phyloP scores from a whole-genome alignment of 441 rosid genomes.

The Viola pubescens region DNA sequence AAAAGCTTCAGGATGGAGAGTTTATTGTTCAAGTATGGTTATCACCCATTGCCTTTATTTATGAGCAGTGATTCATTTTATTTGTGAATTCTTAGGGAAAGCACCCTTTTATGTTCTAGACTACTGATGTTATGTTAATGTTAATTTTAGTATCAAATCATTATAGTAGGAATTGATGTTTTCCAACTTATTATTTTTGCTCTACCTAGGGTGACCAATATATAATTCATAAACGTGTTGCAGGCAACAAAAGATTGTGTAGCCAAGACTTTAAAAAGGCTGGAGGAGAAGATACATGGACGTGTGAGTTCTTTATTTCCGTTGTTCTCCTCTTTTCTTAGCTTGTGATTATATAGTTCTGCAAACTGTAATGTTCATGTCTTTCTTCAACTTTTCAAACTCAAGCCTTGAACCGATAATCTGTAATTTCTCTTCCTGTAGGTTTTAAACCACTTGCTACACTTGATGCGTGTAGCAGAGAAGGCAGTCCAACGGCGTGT shows the following conservation, averaged over 20 bases:
- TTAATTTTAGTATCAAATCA: conserved; percentile 1
- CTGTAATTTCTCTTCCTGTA: conserved; percentile 27
- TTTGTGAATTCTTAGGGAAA: conserved; percentile 5
- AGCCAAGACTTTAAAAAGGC: conserved; percentile 87
- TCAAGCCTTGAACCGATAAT: conserved; percentile 13
- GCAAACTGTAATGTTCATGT: background rate
- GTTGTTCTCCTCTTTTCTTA: conserved; percentile 1
- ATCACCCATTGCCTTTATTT: no score
- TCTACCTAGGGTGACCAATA: conserved; percentile 10
- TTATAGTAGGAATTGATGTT: background rate
- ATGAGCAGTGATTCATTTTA: background rate
- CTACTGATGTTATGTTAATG: conserved; percentile 9
- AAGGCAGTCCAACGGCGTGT: conserved; percentile 80
- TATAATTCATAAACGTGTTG: conserved; percentile 16
- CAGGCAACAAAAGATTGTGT: conserved; percentile 99
- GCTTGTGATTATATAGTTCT: conserved; percentile 2
- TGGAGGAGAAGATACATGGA: conserved; percentile 95
- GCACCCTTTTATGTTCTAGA: background rate
- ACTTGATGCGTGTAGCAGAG: conserved; percentile 82
- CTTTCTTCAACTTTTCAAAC: conserved; percentile 12
- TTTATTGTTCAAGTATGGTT: conserved; percentile 88
- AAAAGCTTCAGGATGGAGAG: conserved; percentile 93
- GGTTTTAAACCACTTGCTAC: conserved; percentile 82
- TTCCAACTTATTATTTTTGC: conserved; percentile 5
- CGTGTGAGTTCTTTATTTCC: conserved; percentile 47